Evolutionary conservation across 192 early-diverging fungal species (phyloP), one percentile per base, ranked within the genome.

Genomic region (Coemansia sp.): DNA sequence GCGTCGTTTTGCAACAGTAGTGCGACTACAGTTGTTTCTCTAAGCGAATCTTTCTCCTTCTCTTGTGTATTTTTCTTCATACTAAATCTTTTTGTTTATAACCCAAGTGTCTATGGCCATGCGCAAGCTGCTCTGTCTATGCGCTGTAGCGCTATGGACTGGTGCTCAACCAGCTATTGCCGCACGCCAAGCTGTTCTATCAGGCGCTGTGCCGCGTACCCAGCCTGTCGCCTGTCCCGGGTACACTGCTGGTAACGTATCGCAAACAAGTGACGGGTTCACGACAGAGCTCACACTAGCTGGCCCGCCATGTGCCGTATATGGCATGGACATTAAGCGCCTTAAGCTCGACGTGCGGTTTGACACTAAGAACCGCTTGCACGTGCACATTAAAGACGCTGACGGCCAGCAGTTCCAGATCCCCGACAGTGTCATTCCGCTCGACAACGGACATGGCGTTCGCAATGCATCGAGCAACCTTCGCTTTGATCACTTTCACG

Each of bases 301-400:
- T 16, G 78, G 78, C n/a, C 27, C 54, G 38, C 70, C 73, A 1
- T 81, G 79, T 60, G 62, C 70, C 40, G 4, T 63, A 0, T 89
- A 78, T 65, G 89, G 89, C 33, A 66, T 67, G 24, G 86, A 87
- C 27, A 80, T 88, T 33, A 10, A 63, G 15, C 55, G 68, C 9
- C 73, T 90, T 12, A 57, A 42, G 7, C 86, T 90, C 27, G 55
- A 74, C 33, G 85, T 89, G 7, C 75, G 79, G 7, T 87, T 78
- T 66, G 90, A 90, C 60, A 86, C 87, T 1, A 63, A 73, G 41
- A 76, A 80, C 40, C 69, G 89, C 18, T 72, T 91, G 36, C 83
- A 89, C 9, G 78, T 91, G 18, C 82, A 87, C 64, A 84, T 90
- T 27, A 42, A 78, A 33, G 70, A 81, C 13, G 13, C 46, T 5